phyloP scores from a whole-genome alignment of 2,329 filamentous ascomycete genomes.

The Cercospora berteroae region DNA sequence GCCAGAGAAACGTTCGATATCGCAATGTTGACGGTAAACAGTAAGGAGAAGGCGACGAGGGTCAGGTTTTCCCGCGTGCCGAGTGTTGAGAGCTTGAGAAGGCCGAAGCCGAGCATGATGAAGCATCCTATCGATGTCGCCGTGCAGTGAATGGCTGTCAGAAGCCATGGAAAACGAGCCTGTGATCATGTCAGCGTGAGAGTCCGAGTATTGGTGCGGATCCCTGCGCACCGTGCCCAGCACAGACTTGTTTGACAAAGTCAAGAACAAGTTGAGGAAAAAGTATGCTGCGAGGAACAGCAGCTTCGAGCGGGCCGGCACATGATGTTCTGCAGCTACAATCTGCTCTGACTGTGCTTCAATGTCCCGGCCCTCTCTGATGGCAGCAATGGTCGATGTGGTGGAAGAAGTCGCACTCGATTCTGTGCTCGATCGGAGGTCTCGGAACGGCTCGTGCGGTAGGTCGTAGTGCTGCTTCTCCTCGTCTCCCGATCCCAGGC shows the following conservation, averaged over 20 bases:
- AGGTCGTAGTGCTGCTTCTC: conserved; percentile 5
- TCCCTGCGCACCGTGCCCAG: conserved; percentile 40
- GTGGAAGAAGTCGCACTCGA: conserved; percentile 6
- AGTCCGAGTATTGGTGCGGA: neutral
- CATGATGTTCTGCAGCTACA: conserved; percentile 23
- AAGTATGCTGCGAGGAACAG: conserved; percentile 46
- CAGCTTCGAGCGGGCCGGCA: conserved; percentile 27
- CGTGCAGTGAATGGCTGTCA: conserved; percentile 59
- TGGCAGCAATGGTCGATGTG: neutral
- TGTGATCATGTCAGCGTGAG: conserved; percentile 7
- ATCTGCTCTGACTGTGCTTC: conserved; percentile 12
- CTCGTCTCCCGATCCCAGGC: conserved; percentile 1
- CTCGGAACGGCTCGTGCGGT: conserved; percentile 7
- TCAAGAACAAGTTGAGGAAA: conserved; percentile 51
- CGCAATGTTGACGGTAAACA: conserved; percentile 64
- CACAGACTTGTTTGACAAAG: conserved; percentile 60
- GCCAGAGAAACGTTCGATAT: conserved; percentile 62
- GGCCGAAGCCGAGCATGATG: conserved; percentile 51
- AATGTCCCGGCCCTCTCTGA: conserved; percentile 8
- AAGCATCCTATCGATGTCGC: conserved; percentile 59
- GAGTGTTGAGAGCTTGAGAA: conserved; percentile 55
- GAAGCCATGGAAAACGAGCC: conserved; percentile 61
- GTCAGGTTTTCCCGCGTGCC: conserved; percentile 54
- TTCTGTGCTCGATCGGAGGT: conserved; percentile 17
- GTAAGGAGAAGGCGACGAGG: conserved; percentile 58